phyloP scores from a whole-genome alignment of 2,329 filamentous ascomycete genomes.

The Penicillium sp. region DNA sequence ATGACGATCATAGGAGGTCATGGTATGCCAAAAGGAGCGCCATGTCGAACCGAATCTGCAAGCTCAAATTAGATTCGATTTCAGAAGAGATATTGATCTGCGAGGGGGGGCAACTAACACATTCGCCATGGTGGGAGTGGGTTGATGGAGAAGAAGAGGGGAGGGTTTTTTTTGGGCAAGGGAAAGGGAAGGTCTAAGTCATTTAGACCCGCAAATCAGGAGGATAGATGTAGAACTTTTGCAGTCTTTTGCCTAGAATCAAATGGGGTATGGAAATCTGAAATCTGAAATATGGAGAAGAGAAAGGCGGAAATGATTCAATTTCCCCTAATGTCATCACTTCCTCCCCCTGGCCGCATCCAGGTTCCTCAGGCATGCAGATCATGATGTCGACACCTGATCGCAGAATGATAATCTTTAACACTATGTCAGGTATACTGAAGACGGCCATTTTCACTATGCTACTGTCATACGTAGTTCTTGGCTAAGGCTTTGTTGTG shows the following conservation, averaged over 20 bases:
- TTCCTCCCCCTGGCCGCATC: constrained; percentile 21
- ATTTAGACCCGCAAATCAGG: constrained; percentile 5
- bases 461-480: too few species aligned
- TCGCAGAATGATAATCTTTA: background rate
- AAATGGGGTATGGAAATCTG: background rate
- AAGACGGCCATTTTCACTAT: background rate
- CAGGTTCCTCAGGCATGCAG: constrained; percentile 25
- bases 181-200: constrained; percentile 5
- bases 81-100: background rate
- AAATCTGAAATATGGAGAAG: background rate
- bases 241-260: background rate
- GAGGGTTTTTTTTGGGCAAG: background rate
- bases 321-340: background rate
- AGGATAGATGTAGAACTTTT: background rate
- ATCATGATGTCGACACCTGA: constrained; percentile 23
- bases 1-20: constrained; percentile 77
- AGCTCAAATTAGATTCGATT: background rate
- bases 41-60: constrained; percentile 69
- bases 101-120: constrained; percentile 14
- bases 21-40: constrained; percentile 93
- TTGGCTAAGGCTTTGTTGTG: too few species aligned
- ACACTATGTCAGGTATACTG: background rate
- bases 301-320: background rate
- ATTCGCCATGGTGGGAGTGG: constrained; percentile 24
- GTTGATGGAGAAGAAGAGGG: constrained; percentile 4